Conservation (phyloP, 495 filamentous ascomycete species). For the Viridothelium virens region DNA sequence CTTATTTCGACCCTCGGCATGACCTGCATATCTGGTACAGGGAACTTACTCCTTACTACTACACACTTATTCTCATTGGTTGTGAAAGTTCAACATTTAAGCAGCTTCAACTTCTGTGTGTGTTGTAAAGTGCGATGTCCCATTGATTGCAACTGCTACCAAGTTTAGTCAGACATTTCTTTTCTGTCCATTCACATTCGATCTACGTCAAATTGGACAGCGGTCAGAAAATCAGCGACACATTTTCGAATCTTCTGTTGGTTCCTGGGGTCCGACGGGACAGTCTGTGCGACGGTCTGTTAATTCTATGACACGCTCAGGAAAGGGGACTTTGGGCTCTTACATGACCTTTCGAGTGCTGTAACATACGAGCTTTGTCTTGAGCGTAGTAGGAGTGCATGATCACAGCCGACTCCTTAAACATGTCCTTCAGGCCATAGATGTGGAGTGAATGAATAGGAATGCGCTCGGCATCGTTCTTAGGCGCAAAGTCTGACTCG, state of each 20-base stretch:
- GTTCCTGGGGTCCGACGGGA: background rate
- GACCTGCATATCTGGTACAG: no score
- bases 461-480: background rate
- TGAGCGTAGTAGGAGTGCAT: background rate
- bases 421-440: background rate
- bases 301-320: background rate
- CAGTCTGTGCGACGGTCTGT: background rate
- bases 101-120: no score
- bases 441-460: background rate
- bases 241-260: background rate
- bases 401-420: background rate
- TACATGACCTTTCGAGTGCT: conserved; percentile 1
- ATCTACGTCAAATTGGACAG: background rate
- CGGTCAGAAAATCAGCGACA: conserved; percentile 1
- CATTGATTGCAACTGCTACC: no score
- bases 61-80: no score
- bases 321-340: background rate
- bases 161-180: no score
- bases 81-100: no score
- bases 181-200: background rate
- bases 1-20: no score
- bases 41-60: no score
- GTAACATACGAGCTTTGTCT: background rate
- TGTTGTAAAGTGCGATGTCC: no score
- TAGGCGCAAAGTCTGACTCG: background rate